Evolutionary conservation across 495 filamentous ascomycete species (phyloP).

Genomic region (Penicillium maclennaniae): DNA sequence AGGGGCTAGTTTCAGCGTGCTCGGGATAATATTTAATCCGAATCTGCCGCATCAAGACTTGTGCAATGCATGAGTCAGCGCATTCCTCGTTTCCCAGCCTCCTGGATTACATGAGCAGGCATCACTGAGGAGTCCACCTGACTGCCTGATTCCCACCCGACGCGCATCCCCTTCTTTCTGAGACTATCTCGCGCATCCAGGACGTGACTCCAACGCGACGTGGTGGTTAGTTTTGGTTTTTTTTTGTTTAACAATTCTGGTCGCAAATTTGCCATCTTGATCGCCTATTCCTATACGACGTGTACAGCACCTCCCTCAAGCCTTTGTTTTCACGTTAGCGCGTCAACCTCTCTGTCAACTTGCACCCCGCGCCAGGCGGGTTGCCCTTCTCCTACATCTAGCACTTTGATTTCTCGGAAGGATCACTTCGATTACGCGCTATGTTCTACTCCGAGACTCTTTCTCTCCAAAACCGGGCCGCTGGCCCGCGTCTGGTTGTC

Average conservation of each 20-base stretch:
- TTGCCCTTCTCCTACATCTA: constrained; percentile 15
- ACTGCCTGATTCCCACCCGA: constrained; percentile 24
- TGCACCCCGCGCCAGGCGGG: constrained; percentile 42
- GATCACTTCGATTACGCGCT: constrained; percentile 25
- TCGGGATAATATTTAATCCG: constrained; percentile 15
- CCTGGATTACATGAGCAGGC: constrained; percentile 24
- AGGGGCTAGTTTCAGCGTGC: constrained; percentile 23
- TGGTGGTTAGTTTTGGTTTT: constrained; percentile 1
- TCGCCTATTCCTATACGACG: neutral
- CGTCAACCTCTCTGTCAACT: constrained; percentile 36
- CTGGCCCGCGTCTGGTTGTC: constrained; percentile 97
- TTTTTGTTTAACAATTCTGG: no score
- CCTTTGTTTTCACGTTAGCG: constrained; percentile 40
- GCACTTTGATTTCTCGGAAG: constrained; percentile 8
- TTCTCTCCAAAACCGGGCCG: constrained; percentile 94
- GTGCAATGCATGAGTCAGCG: constrained; percentile 2
- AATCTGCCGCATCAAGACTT: constrained; percentile 11
- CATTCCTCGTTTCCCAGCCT: constrained; percentile 22
- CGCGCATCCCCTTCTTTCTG: constrained; percentile 27
- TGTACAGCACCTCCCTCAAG: constrained; percentile 7
- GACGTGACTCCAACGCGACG: constrained; percentile 17
- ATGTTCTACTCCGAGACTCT: constrained; percentile 99
- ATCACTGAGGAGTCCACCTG: constrained; percentile 5
- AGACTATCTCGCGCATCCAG: constrained; percentile 21
- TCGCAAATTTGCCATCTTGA: neutral